These are phyloP conservation scores for Debaryomyces fabryi DNA, from an alignment of 1,139 yeast genomes.

Conservation along the genomic window DNA sequence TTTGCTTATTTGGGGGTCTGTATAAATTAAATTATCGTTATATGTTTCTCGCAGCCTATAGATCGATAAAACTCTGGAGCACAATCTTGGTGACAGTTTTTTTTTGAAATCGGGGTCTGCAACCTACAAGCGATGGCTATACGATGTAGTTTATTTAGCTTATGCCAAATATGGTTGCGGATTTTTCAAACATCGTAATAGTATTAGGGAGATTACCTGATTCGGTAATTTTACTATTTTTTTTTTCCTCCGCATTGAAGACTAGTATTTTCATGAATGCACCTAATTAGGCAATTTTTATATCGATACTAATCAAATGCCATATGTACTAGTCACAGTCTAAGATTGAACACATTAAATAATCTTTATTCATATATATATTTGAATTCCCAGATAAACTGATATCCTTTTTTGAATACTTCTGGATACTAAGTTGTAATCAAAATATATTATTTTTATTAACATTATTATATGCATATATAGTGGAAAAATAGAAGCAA, in stretches of 20 bases:
- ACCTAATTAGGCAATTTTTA: conserved; percentile 8
- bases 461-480: neutral
- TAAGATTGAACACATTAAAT: neutral
- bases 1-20: neutral
- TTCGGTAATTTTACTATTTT: conserved; percentile 3
- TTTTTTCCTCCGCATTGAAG: conserved; percentile 7
- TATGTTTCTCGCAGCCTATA: neutral
- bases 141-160: neutral
- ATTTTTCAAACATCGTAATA: neutral
- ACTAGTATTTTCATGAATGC: conserved; percentile 1
- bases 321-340: neutral
- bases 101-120: neutral
- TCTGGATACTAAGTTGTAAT: neutral
- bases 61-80: neutral
- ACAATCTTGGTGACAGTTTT: neutral
- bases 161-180: neutral
- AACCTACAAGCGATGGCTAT: neutral
- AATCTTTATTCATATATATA: conserved; percentile 1
- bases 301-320: neutral
- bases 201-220: neutral
- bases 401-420: neutral
- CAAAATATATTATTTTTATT: neutral
- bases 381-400: neutral
- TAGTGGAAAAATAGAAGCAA: conserved; percentile 1
- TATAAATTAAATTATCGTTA: neutral